Evolutionary conservation across 192 early-diverging fungal species (phyloP).

Genomic region (Coemansia sp.): DNA sequence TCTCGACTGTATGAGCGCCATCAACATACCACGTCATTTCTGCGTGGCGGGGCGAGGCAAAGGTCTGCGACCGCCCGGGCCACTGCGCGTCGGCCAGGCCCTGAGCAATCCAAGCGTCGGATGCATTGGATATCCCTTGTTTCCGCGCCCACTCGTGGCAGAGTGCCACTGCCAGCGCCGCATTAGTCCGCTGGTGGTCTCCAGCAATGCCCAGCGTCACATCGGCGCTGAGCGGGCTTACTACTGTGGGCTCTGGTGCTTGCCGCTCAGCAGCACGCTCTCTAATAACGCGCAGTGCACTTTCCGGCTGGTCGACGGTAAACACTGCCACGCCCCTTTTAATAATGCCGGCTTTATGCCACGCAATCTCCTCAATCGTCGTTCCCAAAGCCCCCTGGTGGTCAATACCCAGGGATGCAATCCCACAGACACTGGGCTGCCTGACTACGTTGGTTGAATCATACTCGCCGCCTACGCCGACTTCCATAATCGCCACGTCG

Average conservation of each 20-base stretch:
- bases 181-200: conserved; percentile 83
- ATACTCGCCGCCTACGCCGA: conserved; percentile 82
- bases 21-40: conserved; percentile 77
- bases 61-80: conserved; percentile 89
- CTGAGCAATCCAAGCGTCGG: conserved; percentile 13
- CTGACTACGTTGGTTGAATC: conserved; percentile 81
- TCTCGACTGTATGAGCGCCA: conserved; percentile 94
- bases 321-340: conserved; percentile 71
- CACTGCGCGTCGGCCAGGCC: conserved; percentile 72
- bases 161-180: conserved; percentile 72
- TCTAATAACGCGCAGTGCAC: conserved; percentile 67
- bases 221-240: conserved; percentile 12
- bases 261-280: conserved; percentile 67
- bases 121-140: not conserved
- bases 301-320: conserved; percentile 67
- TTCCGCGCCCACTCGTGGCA: conserved; percentile 69
- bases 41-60: conserved; percentile 53
- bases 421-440: conserved; percentile 74
- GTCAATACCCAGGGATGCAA: conserved; percentile 78
- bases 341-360: conserved; percentile 85
- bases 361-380: conserved; percentile 75
- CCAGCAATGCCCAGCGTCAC: conserved; percentile 70
- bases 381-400: conserved; percentile 69
- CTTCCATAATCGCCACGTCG: conserved; percentile 79
- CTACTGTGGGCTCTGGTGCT: conserved; percentile 45